A percentile compares a stretch with the other conserved stretches of the same genome.
Evolutionary conservation across 108 stramenopile species (phyloP).

Genomic region (Fragilaria radians): DNA sequence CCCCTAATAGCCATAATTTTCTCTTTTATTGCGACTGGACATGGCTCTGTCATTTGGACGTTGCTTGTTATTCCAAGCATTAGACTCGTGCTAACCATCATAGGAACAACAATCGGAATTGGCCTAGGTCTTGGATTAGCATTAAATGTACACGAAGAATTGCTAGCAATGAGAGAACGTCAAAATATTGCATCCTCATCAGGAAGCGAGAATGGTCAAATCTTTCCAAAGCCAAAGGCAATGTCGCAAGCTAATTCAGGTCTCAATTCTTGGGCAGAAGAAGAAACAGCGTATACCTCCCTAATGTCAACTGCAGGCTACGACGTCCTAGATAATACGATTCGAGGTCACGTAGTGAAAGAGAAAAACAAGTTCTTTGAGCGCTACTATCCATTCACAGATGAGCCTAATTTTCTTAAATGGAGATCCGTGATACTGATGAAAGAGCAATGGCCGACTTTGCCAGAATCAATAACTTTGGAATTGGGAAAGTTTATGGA

Average conservation of each 20-base stretch:
- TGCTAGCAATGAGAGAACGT: slow-evolving; percentile 7
- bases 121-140: slow-evolving; percentile 71
- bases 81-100: slow-evolving; percentile 16
- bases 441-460: slow-evolving; percentile 60
- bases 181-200: background rate
- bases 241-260: background rate
- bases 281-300: slow-evolving; percentile 22
- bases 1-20: slow-evolving; percentile 1
- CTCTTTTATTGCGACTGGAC: background rate
- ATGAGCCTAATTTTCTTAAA: slow-evolving; percentile 9
- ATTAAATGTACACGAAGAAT: slow-evolving; percentile 51
- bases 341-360: slow-evolving; percentile 26
- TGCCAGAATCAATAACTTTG: slow-evolving; percentile 40
- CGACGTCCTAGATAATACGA: slow-evolving; percentile 12
- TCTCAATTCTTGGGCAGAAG: background rate
- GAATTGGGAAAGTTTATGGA: slow-evolving; percentile 66
- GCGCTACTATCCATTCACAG: slow-evolving; percentile 25
- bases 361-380: slow-evolving; percentile 5
- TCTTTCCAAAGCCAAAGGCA: background rate
- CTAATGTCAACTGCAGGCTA: slow-evolving; percentile 40
- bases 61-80: slow-evolving; percentile 1
- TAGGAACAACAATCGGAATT: slow-evolving; percentile 51
- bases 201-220: background rate
- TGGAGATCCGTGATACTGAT: slow-evolving; percentile 16
- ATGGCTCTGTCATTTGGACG: background rate